A percentile compares a stretch with the other conserved stretches of the same genome.
Evolutionary conservation across 257 asterid genomes (phyloP).

Genomic region (Marsdenia floribunda): DNA sequence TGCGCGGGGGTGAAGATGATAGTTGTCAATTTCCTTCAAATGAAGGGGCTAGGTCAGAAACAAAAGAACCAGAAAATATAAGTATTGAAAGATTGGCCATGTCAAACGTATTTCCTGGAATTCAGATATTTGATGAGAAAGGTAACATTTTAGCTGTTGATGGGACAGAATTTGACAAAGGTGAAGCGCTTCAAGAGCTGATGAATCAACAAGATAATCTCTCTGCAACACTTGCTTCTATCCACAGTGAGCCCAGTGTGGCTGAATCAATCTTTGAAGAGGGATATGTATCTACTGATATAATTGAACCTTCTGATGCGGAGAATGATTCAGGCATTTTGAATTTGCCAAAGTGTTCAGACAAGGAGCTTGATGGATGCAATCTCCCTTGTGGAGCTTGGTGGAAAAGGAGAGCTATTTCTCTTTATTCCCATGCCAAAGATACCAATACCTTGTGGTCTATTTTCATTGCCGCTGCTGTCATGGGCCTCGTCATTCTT

Average conservation of each 20-base stretch:
- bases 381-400: conserved; percentile 83
- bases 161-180: conserved; percentile 37
- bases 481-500: conserved; percentile 78
- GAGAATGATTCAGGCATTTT: conserved; percentile 29
- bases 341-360: conserved; percentile 28
- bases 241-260: conserved; percentile 29
- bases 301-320: conserved; percentile 26
- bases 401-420: conserved; percentile 77
- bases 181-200: conserved; percentile 26
- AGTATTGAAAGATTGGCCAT: conserved; percentile 31
- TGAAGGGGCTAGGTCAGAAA: conserved; percentile 31
- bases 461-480: conserved; percentile 73
- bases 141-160: conserved; percentile 25
- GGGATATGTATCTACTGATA: conserved; percentile 27
- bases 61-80: conserved; percentile 30
- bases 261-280: conserved; percentile 31
- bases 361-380: conserved; percentile 36
- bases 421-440: conserved; percentile 65
- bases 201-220: conserved; percentile 43
- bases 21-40: conserved; percentile 23
- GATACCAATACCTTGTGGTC: conserved; percentile 87
- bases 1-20: conserved; percentile 22
- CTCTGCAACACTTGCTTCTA: conserved; percentile 35
- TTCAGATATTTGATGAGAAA: conserved; percentile 33
- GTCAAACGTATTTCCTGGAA: conserved; percentile 38